A percentile compares a stretch with the other conserved stretches of the same genome.
Evolutionary conservation across 106 monocot genomes (phyloP).

Genomic region (Agapanthus africanus): DNA sequence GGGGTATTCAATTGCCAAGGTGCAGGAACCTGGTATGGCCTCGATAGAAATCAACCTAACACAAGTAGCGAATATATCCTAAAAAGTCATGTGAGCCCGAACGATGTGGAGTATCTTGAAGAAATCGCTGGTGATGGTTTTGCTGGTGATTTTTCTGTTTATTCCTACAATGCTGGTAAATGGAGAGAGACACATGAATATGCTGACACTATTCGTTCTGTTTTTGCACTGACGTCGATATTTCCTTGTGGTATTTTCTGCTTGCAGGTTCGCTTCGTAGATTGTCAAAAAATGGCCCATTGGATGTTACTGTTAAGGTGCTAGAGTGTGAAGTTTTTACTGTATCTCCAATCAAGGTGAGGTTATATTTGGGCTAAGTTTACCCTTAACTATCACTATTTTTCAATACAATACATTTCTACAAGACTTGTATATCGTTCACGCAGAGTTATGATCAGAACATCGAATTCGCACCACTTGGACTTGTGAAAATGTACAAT

Average conservation of each 20-base stretch:
- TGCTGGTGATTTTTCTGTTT: constrained; percentile 37
- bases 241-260: too few relatives aligned
- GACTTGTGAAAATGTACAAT: constrained; percentile 41
- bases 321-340: constrained; percentile 41
- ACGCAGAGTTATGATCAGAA: constrained; percentile 14
- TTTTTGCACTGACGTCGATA: too few relatives aligned
- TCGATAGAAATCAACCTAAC: not conserved
- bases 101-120: constrained; percentile 29
- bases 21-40: constrained; percentile 38
- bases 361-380: too few relatives aligned
- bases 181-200: too few relatives aligned
- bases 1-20: constrained; percentile 55
- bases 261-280: constrained; percentile 25
- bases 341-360: constrained; percentile 38
- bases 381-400: too few relatives aligned
- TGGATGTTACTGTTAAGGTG: constrained; percentile 27
- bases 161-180: constrained; percentile 36
- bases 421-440: not conserved
- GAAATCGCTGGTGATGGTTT: constrained; percentile 28
- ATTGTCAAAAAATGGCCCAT: constrained; percentile 25
- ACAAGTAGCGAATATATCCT: constrained; percentile 8
- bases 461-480: constrained; percentile 40
- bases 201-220: too few relatives aligned
- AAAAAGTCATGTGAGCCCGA: constrained; percentile 17
- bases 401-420: not conserved